Base-by-base conservation (phyloP, 495 filamentous ascomycete genomes). In the Parachaetomium inaequale region DNA sequence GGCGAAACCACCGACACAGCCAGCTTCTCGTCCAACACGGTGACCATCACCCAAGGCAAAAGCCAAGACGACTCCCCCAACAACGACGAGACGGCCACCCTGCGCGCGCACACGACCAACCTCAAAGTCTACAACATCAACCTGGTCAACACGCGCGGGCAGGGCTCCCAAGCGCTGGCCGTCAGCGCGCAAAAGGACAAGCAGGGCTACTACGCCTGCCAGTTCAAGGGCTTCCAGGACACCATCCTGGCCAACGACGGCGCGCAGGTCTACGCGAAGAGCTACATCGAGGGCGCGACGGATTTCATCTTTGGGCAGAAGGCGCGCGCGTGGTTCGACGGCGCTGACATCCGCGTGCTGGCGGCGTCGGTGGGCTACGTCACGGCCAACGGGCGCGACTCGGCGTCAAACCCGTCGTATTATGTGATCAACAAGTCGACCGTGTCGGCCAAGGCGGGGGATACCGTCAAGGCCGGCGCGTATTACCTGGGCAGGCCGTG, bases 271-370 rank as follows among this genome's bases (percentile, higher is more conserved):
- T 88, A 82, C 72, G 78, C 74, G 17, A 72, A 74, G 23, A 80
- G 76, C 66, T 73, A 78, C 51, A 85, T 88, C 63, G 74, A 80
- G 60, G 87, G 87, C 14, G 82, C 82, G 12, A 82, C 82, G 23
- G 87, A 88, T 66, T 88, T 88, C 66, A 83, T 89, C 65, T 89
- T 87, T 70, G 87, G 87, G 7, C 83, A 86, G 70, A 71, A 76
- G 26, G 83, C 82, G 12, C 72, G 71, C 11, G 81, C 79, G 12
- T 90, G 86, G 86, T 86, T 89, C 65, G 83, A 88, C 64, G 66
- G 72, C 26, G 78, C 75, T 42, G 80, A 83, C 61, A 83, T 89
- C 60, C 70, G 78, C 5, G 83, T 88, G 19, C 75, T 82, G 32
- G 72, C 74, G 7, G 72, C 73, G 8, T 68, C 61, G 28, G 60